phyloP scores from a whole-genome alignment of 257 asterid species.

The Linderniella brevidens region DNA sequence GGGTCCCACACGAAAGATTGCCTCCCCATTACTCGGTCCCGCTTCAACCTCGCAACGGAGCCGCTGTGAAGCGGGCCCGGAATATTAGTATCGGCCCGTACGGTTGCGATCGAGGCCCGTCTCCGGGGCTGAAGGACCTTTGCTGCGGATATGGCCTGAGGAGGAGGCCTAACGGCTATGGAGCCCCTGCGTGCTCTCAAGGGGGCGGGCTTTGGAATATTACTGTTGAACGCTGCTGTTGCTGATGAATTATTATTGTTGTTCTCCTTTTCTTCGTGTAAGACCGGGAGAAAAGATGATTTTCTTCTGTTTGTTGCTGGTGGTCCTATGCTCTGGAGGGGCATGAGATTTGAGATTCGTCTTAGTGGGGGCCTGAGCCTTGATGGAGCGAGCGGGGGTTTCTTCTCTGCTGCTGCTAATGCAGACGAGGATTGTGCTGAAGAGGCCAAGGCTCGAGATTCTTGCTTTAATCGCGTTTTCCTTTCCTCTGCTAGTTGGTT shows the following conservation, averaged over 20 bases:
- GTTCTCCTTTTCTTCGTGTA: constrained; percentile 48
- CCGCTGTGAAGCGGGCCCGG: constrained; percentile 6
- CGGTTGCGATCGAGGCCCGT: constrained; percentile 72
- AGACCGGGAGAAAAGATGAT: constrained; percentile 40
- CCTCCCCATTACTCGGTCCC: constrained; percentile 39
- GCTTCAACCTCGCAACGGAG: constrained; percentile 22
- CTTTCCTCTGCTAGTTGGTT: constrained; percentile 78
- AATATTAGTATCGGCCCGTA: constrained; percentile 21
- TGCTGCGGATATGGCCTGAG: constrained; percentile 10
- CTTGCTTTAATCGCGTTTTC: constrained; percentile 60
- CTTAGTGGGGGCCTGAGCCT: constrained; percentile 60
- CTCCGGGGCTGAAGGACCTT: constrained; percentile 51
- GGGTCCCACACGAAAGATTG: constrained; percentile 79
- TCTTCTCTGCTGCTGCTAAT: constrained; percentile 29
- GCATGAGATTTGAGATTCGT: constrained; percentile 51
- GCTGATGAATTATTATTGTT: constrained; percentile 1
- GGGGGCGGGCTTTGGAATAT: constrained; percentile 16
- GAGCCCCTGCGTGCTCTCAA: constrained; percentile 65
- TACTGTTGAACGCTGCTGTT: constrained; percentile 13
- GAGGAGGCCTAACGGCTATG: constrained; percentile 41
- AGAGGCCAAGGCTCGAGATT: constrained; percentile 57
- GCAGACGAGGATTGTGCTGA: constrained; percentile 26
- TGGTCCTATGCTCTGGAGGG: constrained; percentile 28
- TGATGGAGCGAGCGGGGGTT: constrained; percentile 80
- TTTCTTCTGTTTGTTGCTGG: constrained; percentile 24